Evolutionary conservation across 768 basidiomycete genomes (phyloP).

Genomic region (Suillus weaverae): DNA sequence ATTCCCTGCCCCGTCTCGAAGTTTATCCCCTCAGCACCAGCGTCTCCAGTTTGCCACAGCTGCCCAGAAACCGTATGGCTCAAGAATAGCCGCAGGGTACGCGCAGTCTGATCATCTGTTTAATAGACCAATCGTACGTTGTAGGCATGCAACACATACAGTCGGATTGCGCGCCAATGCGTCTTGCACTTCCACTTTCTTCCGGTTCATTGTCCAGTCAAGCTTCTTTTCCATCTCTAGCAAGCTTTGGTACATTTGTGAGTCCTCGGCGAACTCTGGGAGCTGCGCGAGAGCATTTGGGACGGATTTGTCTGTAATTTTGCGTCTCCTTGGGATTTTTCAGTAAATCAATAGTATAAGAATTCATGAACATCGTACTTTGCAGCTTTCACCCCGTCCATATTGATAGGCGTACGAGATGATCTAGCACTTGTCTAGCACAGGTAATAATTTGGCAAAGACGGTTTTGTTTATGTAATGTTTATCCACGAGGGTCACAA

Average conservation of each 20-base stretch:
- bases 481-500: background rate
- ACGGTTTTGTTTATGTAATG: background rate
- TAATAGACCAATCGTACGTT: conserved; percentile 10
- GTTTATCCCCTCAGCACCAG: conserved; percentile 37
- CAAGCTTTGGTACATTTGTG: conserved; percentile 82
- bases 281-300: conserved; percentile 75
- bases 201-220: conserved; percentile 94
- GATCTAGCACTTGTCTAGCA: background rate
- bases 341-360: background rate
- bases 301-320: conserved; percentile 76
- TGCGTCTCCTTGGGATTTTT: conserved; percentile 57
- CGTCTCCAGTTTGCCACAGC: conserved; percentile 70
- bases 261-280: conserved; percentile 77
- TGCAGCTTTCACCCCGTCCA: conserved; percentile 34
- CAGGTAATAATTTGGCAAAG: background rate
- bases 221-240: conserved; percentile 87
- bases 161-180: conserved; percentile 73
- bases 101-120: conserved; percentile 56
- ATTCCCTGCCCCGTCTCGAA: conserved; percentile 87
- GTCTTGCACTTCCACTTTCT: conserved; percentile 89
- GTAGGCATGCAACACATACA: conserved; percentile 28
- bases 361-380: conserved; percentile 26
- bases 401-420: conserved; percentile 1
- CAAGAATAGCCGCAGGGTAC: conserved; percentile 82
- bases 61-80: conserved; percentile 88